These are phyloP conservation scores for Aphanoascus verrucosus DNA, from an alignment of 2,329 filamentous ascomycete species.

Conservation along the genomic window DNA sequence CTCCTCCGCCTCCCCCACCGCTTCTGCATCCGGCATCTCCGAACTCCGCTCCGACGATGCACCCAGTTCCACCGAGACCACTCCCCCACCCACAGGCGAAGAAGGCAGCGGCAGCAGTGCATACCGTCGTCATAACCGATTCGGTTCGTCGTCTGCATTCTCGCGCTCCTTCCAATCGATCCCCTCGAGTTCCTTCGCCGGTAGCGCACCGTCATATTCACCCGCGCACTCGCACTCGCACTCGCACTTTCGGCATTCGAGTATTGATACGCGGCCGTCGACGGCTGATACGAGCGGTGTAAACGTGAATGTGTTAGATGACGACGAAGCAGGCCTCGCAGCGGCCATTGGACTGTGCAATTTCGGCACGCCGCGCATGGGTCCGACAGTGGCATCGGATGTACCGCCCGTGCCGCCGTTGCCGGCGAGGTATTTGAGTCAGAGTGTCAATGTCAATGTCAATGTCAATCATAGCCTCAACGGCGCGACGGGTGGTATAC, in stretches of 20 bases:
- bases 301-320: conserved; percentile 57
- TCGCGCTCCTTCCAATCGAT: conserved; percentile 74
- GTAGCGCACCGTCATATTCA: conserved; percentile 41
- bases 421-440: conserved; percentile 63
- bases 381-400: conserved; percentile 55
- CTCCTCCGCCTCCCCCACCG: conserved; percentile 70
- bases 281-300: conserved; percentile 71
- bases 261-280: conserved; percentile 62
- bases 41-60: conserved; percentile 59
- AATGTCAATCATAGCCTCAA: conserved; percentile 44
- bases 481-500: no score
- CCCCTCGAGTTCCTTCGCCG: conserved; percentile 47
- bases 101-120: no score
- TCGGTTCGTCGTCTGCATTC: conserved; percentile 47
- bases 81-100: conserved; percentile 71
- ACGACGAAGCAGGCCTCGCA: conserved; percentile 78
- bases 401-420: conserved; percentile 81
- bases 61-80: conserved; percentile 91
- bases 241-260: conserved; percentile 58
- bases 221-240: conserved; percentile 43
- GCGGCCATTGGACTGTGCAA: conserved; percentile 84
- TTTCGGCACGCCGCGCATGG: conserved; percentile 66
- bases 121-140: conserved; percentile 31
- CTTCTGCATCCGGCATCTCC: conserved; percentile 71
- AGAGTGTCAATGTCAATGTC: conserved; percentile 48